Base-by-base conservation (phyloP, 495 filamentous ascomycete genomes). In the Penicillium egyptiacum region DNA sequence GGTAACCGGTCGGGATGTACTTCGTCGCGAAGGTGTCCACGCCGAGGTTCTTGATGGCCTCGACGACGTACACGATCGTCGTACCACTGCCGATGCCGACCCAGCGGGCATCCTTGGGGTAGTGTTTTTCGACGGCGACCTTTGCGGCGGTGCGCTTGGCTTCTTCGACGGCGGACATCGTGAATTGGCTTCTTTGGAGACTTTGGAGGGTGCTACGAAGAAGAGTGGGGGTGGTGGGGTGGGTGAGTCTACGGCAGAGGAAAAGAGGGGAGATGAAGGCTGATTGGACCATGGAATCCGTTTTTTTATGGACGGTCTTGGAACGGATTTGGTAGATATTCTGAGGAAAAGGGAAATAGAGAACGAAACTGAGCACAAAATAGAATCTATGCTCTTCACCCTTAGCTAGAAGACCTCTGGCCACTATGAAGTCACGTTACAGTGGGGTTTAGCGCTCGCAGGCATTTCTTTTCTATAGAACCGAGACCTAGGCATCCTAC, bases 61-160 rank as follows among this genome's bases (percentile, higher is more conserved):
- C 90, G 50, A 98, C 92, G 14, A 97, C 94, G 73, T 96, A 95
- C 63, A 95, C 86, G 33, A 98, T 91, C 2, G 94, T 98, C 51
- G 86, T 91, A 56, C 94, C 94, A 55, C 88, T 92, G 53, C 94
- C 94, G 72, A 98, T 98, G 61, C 94, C 94, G 61, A 98, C 83
- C 69, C 86, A 88, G 52, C 79, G 83, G 67, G 86, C 87, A 51
- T 79, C 63, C 47, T 86, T 77, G 42, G 82, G 78, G 74, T 96
- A 93, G 79, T 98, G 84, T 57, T 94, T 91, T 11, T 81, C 75
- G 19, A 98, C 92, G 52, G 94, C 95, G 55, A 86, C 83, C 70
- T 77, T 83, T 47, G 92, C 93, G 63, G 94, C 94, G 16, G 82
- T 82, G 50, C 86, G 85, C 78, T 98, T 98, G 52, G 94, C 88